These are phyloP conservation scores for Eleusine coracana DNA, from an alignment of 176 grass and related monocot species.

Conservation along the genomic window DNA sequence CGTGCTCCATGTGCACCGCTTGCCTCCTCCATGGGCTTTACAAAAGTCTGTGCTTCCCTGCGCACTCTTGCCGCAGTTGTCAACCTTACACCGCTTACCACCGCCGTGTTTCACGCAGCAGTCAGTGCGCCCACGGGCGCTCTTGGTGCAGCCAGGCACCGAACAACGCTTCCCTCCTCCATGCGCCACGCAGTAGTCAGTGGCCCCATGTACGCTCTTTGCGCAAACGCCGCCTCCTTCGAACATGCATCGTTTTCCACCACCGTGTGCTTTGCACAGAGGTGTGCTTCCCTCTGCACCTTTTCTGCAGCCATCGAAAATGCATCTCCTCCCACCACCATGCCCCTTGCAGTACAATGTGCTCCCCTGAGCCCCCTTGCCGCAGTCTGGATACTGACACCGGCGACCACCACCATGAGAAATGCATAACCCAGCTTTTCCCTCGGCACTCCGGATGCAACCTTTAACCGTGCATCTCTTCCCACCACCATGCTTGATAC, in stretches of 20 bases:
- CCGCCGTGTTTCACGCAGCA: slow-evolving; percentile 65
- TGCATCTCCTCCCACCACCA: slow-evolving; percentile 66
- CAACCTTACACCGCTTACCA: slow-evolving; percentile 61
- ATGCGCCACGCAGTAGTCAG: too few species aligned
- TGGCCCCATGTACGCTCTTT: not conserved
- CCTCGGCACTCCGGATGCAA: slow-evolving; percentile 64
- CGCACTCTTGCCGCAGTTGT: slow-evolving; percentile 66
- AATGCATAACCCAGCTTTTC: slow-evolving; percentile 67
- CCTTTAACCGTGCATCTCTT: slow-evolving; percentile 60
- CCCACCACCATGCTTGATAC: slow-evolving; percentile 76
- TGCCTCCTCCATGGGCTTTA: slow-evolving; percentile 68
- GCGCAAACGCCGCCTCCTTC: not conserved
- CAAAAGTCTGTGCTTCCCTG: slow-evolving; percentile 60
- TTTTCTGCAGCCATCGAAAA: slow-evolving; percentile 69
- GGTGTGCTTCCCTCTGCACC: slow-evolving; percentile 75
- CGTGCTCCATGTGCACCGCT: slow-evolving; percentile 53
- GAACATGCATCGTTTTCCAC: slow-evolving; percentile 57
- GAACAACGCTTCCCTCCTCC: too few species aligned
- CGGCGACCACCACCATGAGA: slow-evolving; percentile 72
- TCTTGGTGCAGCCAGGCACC: slow-evolving; percentile 20
- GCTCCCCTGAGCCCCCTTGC: slow-evolving; percentile 65
- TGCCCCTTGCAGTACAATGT: slow-evolving; percentile 68
- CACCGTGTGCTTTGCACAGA: slow-evolving; percentile 62
- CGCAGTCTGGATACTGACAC: slow-evolving; percentile 55
- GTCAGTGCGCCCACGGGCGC: slow-evolving; percentile 61